Conservation (phyloP, 768 basidiomycete species). For the Pleurotus djamor region DNA sequence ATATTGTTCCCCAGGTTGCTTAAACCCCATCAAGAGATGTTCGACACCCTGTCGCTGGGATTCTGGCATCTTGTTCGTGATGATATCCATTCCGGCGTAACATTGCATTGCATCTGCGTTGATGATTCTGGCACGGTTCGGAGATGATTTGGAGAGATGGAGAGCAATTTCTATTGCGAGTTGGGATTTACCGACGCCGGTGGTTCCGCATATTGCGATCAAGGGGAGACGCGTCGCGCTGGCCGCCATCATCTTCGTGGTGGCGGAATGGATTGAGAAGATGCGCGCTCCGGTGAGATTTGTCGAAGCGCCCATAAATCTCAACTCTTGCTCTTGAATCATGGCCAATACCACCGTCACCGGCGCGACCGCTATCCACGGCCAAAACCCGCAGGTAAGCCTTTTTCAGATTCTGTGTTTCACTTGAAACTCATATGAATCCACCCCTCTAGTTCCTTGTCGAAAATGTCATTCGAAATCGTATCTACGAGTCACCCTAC, state of each 20-base stretch:
- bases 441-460: constrained; percentile 70
- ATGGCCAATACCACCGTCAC: constrained; percentile 19
- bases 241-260: neutral
- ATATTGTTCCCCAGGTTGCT: constrained; percentile 85
- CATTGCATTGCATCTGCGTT: constrained; percentile 99
- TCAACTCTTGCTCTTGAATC: neutral
- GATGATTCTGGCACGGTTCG: constrained; percentile 73
- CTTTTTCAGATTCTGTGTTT: neutral
- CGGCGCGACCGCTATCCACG: constrained; percentile 84
- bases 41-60: constrained; percentile 78
- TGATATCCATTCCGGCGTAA: constrained; percentile 85
- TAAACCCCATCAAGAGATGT: constrained; percentile 89
- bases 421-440: constrained; percentile 6
- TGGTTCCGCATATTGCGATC: constrained; percentile 89
- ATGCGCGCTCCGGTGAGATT: neutral
- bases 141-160: constrained; percentile 42
- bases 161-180: constrained; percentile 87
- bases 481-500: constrained; percentile 92
- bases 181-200: constrained; percentile 94
- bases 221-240: constrained; percentile 56
- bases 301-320: neutral
- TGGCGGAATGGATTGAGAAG: neutral
- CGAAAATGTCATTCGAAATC: constrained; percentile 93
- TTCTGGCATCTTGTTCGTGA: constrained; percentile 89
- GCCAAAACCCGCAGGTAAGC: constrained; percentile 91